Conservation (phyloP, 306 rosid species). For the Comarum palustre region DNA sequence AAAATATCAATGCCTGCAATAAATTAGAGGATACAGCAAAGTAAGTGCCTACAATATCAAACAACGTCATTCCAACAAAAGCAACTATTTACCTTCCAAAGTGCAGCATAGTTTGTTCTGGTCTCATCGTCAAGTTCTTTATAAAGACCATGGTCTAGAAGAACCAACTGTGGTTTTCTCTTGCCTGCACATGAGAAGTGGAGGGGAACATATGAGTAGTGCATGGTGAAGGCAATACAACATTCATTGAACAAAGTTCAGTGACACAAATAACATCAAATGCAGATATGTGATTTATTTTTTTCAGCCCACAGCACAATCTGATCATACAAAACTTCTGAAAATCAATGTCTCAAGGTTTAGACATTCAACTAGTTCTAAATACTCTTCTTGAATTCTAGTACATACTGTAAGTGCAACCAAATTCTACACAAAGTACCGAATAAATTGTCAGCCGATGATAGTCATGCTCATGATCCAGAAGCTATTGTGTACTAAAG, state of each 20-base stretch:
- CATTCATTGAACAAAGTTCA: neutral
- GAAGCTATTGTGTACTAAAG: neutral
- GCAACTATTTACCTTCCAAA: constrained; percentile 63
- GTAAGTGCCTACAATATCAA: constrained; percentile 8
- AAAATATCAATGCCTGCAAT: constrained; percentile 65
- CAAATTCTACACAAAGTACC: neutral
- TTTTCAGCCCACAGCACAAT: neutral
- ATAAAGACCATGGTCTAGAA: constrained; percentile 92
- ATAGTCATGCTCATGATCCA: neutral
- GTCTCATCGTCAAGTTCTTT: constrained; percentile 77
- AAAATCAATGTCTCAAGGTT: neutral
- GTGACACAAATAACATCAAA: neutral
- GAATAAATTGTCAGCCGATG: neutral
- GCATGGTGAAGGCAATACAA: neutral
- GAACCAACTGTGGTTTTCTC: constrained; percentile 86
- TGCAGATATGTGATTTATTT: neutral
- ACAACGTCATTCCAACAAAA: neutral
- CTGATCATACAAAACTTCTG: neutral
- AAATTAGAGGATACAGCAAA: constrained; percentile 11
- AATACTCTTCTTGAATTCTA: neutral
- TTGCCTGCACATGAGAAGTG: constrained; percentile 47
- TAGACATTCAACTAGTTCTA: neutral
- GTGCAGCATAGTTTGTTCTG: constrained; percentile 81
- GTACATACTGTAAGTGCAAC: neutral
- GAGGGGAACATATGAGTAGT: neutral